Evolutionary conservation across 1,139 yeast species (phyloP), one percentile per base, ranked within the genome.

Genomic region (Diutina ranongensis): DNA sequence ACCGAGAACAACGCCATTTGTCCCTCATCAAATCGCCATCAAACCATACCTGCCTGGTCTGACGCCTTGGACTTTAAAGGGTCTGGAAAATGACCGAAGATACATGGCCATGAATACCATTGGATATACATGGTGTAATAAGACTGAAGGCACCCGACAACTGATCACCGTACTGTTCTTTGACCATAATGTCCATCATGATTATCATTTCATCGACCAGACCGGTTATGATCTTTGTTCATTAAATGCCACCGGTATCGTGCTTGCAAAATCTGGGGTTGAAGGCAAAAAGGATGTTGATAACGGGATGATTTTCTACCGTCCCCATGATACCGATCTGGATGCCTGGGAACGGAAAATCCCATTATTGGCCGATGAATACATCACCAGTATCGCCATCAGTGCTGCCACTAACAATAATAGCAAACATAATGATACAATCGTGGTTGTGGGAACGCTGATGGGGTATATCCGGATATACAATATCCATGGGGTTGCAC

Each of bases 101-200:
- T 89, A 88, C 57, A 64, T 92, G 46, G 78, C 87, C 32, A 84
- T 92, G 74, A 87, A 86, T 55, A 70, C 83, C 7, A 65, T 80
- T 35, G 97, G 97, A 0, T 85, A 85, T 57, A 82, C 81, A 0
- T 85, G 95, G 81, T 71, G 85, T 0, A 94, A 86, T 18, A 73
- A 74, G 50, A 18, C 45, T 2, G 55, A 55, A 16, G 20, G 15
- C 13, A 13, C 9, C n/a, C 69, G 82, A 52, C 77, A 80, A 52
- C 79, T 89, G 45, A 71, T 89, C 16, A 87, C 96, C 0, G 88
- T 89, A 1, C 78, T 89, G 13, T 92, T 92, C 57, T 88, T 87
- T 56, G 97, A 92, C 58, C 69, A 84, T 45, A 78, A 88, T 0
- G 59, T 74, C n/a, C 83, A 81, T 58, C 77, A 81, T 48, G 96